These are phyloP conservation scores for Leucoagaricus sp. DNA, from an alignment of 1,284 basidiomycete species.

Conservation along the genomic window DNA sequence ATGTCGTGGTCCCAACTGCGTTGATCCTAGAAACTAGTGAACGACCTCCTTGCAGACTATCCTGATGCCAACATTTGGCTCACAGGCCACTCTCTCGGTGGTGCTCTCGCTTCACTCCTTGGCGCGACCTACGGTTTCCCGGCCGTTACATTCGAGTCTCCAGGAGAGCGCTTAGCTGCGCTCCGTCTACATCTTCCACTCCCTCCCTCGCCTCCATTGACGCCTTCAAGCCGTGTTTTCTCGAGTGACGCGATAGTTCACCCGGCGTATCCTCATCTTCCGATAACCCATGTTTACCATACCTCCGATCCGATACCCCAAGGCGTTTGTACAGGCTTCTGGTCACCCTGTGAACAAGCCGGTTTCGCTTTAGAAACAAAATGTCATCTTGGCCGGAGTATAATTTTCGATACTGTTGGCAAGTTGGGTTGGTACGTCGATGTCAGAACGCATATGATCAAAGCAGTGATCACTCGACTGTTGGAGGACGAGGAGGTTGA, in stretches of 20 bases:
- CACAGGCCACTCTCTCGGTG: constrained; percentile 87
- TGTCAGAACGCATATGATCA: constrained; percentile 83
- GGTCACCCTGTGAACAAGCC: constrained; percentile 62
- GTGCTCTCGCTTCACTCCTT: constrained; percentile 84
- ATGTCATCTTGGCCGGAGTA: constrained; percentile 70
- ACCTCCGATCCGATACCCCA: constrained; percentile 82
- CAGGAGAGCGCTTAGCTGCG: constrained; percentile 89
- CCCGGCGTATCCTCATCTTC: constrained; percentile 12
- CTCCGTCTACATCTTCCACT: constrained; percentile 82
- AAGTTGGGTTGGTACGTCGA: constrained; percentile 85
- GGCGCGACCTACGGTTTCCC: constrained; percentile 95
- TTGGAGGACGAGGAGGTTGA: constrained; percentile 62
- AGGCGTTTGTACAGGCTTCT: constrained; percentile 71
- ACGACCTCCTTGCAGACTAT: constrained; percentile 81
- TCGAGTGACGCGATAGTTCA: constrained; percentile 11
- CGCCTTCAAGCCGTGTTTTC: constrained; percentile 13
- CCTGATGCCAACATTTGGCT: constrained; percentile 92
- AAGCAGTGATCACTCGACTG: constrained; percentile 74
- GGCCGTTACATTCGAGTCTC: constrained; percentile 90
- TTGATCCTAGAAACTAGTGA: constrained; percentile 57
- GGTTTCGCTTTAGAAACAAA: constrained; percentile 75
- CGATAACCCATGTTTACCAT: constrained; percentile 73
- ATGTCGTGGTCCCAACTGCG: background rate
- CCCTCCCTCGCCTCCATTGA: constrained; percentile 42
- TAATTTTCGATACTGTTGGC: constrained; percentile 84